Conservation (phyloP, 2,329 filamentous ascomycete genomes). For the Clonostachys sp. region DNA sequence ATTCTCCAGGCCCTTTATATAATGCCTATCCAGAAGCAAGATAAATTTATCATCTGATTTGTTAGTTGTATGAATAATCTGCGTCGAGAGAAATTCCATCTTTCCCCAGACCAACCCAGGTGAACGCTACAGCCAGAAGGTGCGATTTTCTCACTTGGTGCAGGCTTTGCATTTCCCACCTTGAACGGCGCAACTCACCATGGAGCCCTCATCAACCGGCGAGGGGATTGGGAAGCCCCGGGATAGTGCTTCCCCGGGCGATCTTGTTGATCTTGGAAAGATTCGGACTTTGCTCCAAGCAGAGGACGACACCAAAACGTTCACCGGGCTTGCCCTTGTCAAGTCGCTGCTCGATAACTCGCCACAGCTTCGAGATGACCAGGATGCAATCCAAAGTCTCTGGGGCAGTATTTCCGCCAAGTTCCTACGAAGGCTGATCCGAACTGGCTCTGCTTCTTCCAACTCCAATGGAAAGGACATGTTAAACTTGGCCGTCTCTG, state of each 20-base stretch:
- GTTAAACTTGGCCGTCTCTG: conserved; percentile 57
- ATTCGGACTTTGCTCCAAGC: conserved; percentile 51
- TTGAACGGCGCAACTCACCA: too few species aligned
- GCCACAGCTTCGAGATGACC: conserved; percentile 42
- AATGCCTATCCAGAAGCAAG: too few species aligned
- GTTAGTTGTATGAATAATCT: too few species aligned
- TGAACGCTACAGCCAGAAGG: too few species aligned
- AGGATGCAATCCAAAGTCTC: conserved; percentile 36
- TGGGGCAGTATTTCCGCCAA: conserved; percentile 58
- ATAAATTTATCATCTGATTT: too few species aligned
- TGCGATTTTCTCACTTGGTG: too few species aligned
- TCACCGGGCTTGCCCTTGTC: conserved; percentile 62
- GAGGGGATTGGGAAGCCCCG: too few species aligned
- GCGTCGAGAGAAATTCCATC: too few species aligned
- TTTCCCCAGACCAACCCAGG: too few species aligned
- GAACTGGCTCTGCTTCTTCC: conserved; percentile 38
- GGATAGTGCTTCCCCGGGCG: neutral
- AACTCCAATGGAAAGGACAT: conserved; percentile 45
- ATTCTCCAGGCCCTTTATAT: too few species aligned
- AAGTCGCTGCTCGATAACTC: conserved; percentile 63
- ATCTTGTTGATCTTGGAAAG: conserved; percentile 28
- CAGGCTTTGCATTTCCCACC: too few species aligned
- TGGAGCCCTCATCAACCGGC: too few species aligned
- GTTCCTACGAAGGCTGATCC: conserved; percentile 60
- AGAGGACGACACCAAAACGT: conserved; percentile 59